Evolutionary conservation across 345 rosid genomes (phyloP).

Genomic region (Bruguiera sexangula): DNA sequence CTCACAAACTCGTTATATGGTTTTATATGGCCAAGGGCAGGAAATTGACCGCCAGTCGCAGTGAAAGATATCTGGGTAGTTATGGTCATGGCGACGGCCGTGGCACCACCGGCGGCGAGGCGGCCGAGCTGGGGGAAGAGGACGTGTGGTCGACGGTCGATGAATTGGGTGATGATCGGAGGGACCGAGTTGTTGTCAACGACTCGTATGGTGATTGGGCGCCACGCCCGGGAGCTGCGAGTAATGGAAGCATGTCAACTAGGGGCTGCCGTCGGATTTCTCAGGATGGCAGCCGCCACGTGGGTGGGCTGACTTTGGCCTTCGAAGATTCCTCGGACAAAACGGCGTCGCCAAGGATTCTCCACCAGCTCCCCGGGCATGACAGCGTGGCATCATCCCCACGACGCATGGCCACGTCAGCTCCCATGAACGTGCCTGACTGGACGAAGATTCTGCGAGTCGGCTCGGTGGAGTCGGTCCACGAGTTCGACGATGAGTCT

Average conservation of each 20-base stretch:
- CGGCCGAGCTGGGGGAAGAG: slow-evolving; percentile 63
- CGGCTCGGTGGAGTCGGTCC: slow-evolving; percentile 74
- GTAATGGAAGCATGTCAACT: slow-evolving; percentile 11
- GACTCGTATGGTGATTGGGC: slow-evolving; percentile 39
- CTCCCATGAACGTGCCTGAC: slow-evolving; percentile 88
- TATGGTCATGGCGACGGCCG: slow-evolving; percentile 31
- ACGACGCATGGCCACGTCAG: slow-evolving; percentile 68
- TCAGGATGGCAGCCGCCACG: slow-evolving; percentile 25
- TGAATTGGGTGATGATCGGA: slow-evolving; percentile 25
- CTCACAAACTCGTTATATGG: not conserved
- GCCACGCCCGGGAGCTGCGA: slow-evolving; percentile 29
- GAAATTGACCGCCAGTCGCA: slow-evolving; percentile 63
- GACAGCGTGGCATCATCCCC: slow-evolving; percentile 38
- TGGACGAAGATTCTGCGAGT: slow-evolving; percentile 85
- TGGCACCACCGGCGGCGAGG: slow-evolving; percentile 6
- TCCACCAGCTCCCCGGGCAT: slow-evolving; percentile 63
- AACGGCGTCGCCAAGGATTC: slow-evolving; percentile 52
- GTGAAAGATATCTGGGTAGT: slow-evolving; percentile 63
- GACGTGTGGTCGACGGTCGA: slow-evolving; percentile 78
- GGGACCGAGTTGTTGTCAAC: slow-evolving; percentile 1
- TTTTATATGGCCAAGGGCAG: slow-evolving; percentile 59
- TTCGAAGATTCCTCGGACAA: slow-evolving; percentile 45
- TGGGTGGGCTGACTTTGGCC: slow-evolving; percentile 71
- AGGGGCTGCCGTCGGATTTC: slow-evolving; percentile 20
- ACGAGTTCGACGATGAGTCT: slow-evolving; percentile 58